Conservation (phyloP, 768 basidiomycete species). For the Pulveroboletus frians region DNA sequence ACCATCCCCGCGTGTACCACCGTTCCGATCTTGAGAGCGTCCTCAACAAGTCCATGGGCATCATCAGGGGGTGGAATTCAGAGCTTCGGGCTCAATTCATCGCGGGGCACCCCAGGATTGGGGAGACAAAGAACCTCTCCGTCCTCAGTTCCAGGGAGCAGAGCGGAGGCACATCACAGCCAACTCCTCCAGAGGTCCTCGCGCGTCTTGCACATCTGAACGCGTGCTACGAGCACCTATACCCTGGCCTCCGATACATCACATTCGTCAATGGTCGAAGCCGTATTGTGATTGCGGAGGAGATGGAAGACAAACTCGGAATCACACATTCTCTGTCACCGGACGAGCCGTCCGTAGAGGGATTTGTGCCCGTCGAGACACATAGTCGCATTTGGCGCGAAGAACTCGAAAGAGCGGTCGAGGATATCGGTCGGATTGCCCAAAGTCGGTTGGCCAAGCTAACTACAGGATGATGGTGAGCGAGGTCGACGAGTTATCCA, state of each 20-base stretch:
- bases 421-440: conserved; percentile 72
- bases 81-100: conserved; percentile 59
- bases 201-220: conserved; percentile 72
- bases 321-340: conserved; percentile 47
- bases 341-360: conserved; percentile 30
- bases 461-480: conserved; percentile 5
- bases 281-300: conserved; percentile 63
- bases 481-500: background rate
- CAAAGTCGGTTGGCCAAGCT: conserved; percentile 52
- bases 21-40: conserved; percentile 46
- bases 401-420: conserved; percentile 70
- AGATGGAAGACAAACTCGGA: conserved; percentile 69
- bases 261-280: conserved; percentile 88
- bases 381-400: conserved; percentile 49
- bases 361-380: conserved; percentile 34
- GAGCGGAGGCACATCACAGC: conserved; percentile 39
- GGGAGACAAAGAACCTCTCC: conserved; percentile 72
- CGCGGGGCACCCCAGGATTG: conserved; percentile 84
- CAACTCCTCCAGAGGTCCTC: conserved; percentile 71
- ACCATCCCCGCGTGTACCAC: conserved; percentile 14
- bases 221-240: conserved; percentile 65
- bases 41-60: conserved; percentile 47
- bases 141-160: conserved; percentile 78
- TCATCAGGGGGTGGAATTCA: conserved; percentile 50
- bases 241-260: conserved; percentile 78